Conservation (phyloP, 768 basidiomycete species). For the Hirschioporus abietinus region DNA sequence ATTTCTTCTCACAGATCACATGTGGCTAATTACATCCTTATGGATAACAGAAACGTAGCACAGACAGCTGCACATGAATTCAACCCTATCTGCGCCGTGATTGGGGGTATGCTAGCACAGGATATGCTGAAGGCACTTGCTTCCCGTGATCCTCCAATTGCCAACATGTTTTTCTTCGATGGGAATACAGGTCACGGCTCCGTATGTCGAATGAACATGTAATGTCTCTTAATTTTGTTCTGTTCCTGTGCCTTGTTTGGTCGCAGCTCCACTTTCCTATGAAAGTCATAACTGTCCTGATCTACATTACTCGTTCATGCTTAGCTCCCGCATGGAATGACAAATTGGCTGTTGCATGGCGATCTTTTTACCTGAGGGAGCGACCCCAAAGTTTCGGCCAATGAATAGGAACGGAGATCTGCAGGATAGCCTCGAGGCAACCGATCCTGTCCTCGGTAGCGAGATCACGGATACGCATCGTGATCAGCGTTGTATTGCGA, state of each 20-base stretch:
- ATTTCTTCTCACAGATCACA: slow-evolving; percentile 4
- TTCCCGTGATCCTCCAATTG: slow-evolving; percentile 87
- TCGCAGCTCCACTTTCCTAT: not conserved
- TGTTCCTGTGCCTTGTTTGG: not conserved
- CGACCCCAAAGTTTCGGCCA: not conserved
- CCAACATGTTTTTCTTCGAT: slow-evolving; percentile 89
- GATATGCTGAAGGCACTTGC: slow-evolving; percentile 90
- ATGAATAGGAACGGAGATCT: not conserved
- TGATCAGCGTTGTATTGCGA: slow-evolving; percentile 8
- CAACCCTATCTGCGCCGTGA: slow-evolving; percentile 88
- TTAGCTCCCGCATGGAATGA: not conserved
- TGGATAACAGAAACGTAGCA: slow-evolving; percentile 49
- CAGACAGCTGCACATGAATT: slow-evolving; percentile 78
- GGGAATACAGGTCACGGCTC: slow-evolving; percentile 74
- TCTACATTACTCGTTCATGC: not conserved
- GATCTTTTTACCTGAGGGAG: not conserved
- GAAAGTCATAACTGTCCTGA: not conserved
- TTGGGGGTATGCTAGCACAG: slow-evolving; percentile 92
- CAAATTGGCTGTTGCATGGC: not conserved
- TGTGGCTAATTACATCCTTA: not conserved
- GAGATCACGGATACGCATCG: not conserved
- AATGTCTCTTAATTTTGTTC: slow-evolving; percentile 8
- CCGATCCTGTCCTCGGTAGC: not conserved
- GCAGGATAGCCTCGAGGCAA: not conserved
- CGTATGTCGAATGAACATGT: slow-evolving; percentile 50